phyloP scores from a whole-genome alignment of 805 yeast genomes.

The Metschnikowia henanensis region DNA sequence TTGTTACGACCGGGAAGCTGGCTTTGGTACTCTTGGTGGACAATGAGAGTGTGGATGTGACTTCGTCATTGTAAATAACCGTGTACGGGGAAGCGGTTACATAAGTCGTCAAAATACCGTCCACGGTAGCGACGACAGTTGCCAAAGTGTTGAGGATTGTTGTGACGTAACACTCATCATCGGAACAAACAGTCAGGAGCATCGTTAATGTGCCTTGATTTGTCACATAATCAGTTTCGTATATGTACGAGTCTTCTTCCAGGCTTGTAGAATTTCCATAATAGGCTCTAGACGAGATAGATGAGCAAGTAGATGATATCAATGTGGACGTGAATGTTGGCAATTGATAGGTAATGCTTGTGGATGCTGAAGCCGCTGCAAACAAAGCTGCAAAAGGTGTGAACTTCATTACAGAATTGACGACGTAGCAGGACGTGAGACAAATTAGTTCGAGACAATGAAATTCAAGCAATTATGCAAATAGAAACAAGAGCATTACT shows the following conservation, averaged over 20 bases:
- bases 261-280: constrained; percentile 13
- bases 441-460: background rate
- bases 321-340: constrained; percentile 18
- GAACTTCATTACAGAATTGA: constrained; percentile 12
- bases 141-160: constrained; percentile 32
- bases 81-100: constrained; percentile 32
- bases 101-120: constrained; percentile 41
- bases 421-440: background rate
- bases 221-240: constrained; percentile 16
- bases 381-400: constrained; percentile 9
- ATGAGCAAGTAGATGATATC: constrained; percentile 16
- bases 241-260: constrained; percentile 8
- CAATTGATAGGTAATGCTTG: constrained; percentile 10
- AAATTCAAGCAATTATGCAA: background rate
- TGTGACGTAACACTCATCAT: constrained; percentile 31
- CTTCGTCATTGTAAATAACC: constrained; percentile 6
- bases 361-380: constrained; percentile 8
- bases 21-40: background rate
- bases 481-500: background rate
- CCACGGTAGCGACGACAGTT: constrained; percentile 37
- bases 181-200: constrained; percentile 32
- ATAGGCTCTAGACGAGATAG: constrained; percentile 7
- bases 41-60: constrained; percentile 1
- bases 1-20: background rate
- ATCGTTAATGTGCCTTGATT: constrained; percentile 14